A percentile compares a stretch with the other conserved stretches of the same genome.
phyloP scores from a whole-genome alignment of 2,329 filamentous ascomycete species.

The Paracoccidioides lutzii region DNA sequence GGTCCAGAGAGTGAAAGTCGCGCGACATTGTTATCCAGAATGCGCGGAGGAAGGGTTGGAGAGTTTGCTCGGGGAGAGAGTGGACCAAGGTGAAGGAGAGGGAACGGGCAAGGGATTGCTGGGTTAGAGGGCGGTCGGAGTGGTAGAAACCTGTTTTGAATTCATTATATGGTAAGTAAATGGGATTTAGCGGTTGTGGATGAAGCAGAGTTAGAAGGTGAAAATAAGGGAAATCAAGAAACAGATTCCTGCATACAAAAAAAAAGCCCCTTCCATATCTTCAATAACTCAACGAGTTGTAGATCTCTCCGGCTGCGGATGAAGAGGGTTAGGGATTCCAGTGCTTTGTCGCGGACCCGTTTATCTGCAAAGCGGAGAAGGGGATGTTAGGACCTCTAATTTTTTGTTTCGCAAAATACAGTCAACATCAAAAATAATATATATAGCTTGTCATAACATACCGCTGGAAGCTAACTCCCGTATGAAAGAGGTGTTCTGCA shows the following conservation, averaged over 20 bases:
- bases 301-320: conserved; percentile 54
- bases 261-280: conserved; percentile 91
- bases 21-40: conserved; percentile 60
- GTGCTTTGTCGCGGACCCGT: conserved; percentile 61
- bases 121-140: conserved; percentile 75
- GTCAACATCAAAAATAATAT: neutral
- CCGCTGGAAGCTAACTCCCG: conserved; percentile 75
- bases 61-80: conserved; percentile 39
- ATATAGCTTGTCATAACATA: conserved; percentile 32
- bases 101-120: conserved; percentile 68
- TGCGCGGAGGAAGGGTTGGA: conserved; percentile 41
- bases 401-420: neutral
- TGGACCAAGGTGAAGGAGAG: conserved; percentile 56
- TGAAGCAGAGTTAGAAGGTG: conserved; percentile 48
- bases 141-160: conserved; percentile 59
- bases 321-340: conserved; percentile 65
- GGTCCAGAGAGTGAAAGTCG: conserved; percentile 60
- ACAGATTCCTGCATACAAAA: conserved; percentile 43
- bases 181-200: neutral
- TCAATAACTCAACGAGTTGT: conserved; percentile 58
- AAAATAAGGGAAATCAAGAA: conserved; percentile 53
- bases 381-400: neutral
- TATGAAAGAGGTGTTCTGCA: conserved; percentile 55
- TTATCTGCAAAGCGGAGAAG: conserved; percentile 44
- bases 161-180: neutral